Evolutionary conservation across 257 asterid genomes (phyloP).

Genomic region (Gentiana straminea): DNA sequence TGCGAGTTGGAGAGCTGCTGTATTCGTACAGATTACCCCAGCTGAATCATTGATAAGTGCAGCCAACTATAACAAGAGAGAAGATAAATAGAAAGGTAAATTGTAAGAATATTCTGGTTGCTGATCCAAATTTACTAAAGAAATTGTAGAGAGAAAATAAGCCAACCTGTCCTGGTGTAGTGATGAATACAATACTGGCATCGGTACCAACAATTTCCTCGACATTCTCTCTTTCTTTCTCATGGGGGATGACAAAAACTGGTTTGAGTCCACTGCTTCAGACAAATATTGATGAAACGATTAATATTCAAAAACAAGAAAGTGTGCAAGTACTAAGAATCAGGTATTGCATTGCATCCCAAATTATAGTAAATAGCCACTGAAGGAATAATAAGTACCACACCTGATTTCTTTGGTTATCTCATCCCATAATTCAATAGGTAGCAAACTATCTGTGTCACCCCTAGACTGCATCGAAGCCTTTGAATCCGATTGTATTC

Average conservation of each 20-base stretch:
- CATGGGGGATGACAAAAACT: slow-evolving; percentile 76
- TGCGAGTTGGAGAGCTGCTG: slow-evolving; percentile 81
- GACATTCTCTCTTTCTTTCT: slow-evolving; percentile 65
- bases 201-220: slow-evolving; percentile 58
- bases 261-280: slow-evolving; percentile 58
- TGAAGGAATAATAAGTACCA: background rate
- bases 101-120: background rate
- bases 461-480: slow-evolving; percentile 90
- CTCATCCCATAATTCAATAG: slow-evolving; percentile 69
- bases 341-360: background rate
- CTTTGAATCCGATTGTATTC: slow-evolving; percentile 79
- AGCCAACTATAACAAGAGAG: slow-evolving; percentile 40
- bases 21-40: slow-evolving; percentile 72
- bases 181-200: slow-evolving; percentile 71
- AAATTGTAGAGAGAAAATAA: background rate
- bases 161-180: slow-evolving; percentile 84
- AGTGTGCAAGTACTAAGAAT: background rate
- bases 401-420: slow-evolving; percentile 61
- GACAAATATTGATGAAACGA: slow-evolving; percentile 4
- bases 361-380: background rate
- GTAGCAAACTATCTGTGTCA: slow-evolving; percentile 81
- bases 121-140: background rate
- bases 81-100: too few species aligned
- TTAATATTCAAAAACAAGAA: too few species aligned
- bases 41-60: slow-evolving; percentile 78